Percentiles rank a stretch among this genome's conserved stretches.
These are phyloP conservation scores for Letharia columbiana DNA, from an alignment of 495 filamentous ascomycete species.

Conservation along the genomic window DNA sequence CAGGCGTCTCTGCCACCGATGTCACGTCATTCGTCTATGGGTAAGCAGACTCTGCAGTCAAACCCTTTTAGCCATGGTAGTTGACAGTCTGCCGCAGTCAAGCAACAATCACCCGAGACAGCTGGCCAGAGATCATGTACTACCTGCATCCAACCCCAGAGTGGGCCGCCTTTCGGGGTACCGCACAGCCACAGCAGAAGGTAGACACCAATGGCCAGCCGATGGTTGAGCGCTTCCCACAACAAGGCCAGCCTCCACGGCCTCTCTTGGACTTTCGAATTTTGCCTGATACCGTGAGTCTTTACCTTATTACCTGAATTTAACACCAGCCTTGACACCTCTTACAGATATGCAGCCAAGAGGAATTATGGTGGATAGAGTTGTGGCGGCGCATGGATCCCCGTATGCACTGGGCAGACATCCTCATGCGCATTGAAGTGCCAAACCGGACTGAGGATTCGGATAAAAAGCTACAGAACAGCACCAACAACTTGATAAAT, in stretches of 20 bases:
- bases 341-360: conserved; percentile 8
- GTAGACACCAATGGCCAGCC: neutral
- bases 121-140: conserved; percentile 15
- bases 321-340: neutral
- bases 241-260: neutral
- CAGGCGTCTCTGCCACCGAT: conserved; percentile 3
- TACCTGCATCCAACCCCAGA: neutral
- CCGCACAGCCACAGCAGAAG: neutral
- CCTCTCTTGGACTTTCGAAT: conserved; percentile 14
- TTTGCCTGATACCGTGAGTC: conserved; percentile 5
- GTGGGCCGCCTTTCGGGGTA: neutral
- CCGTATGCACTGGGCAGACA: neutral
- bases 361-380: conserved; percentile 5
- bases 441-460: neutral
- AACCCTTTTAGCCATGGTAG: neutral
- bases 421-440: conserved; percentile 8
- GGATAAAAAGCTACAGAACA: conserved; percentile 6
- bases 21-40: conserved; percentile 12
- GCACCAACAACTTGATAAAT: conserved; percentile 1
- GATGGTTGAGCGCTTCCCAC: conserved; percentile 13
- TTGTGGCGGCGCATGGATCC: conserved; percentile 13
- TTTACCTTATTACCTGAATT: neutral
- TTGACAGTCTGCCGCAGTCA: neutral
- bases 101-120: conserved; percentile 5
- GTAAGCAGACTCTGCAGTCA: neutral